Conservation (phyloP, 495 filamentous ascomycete genomes). For the Cercophora scortea region DNA sequence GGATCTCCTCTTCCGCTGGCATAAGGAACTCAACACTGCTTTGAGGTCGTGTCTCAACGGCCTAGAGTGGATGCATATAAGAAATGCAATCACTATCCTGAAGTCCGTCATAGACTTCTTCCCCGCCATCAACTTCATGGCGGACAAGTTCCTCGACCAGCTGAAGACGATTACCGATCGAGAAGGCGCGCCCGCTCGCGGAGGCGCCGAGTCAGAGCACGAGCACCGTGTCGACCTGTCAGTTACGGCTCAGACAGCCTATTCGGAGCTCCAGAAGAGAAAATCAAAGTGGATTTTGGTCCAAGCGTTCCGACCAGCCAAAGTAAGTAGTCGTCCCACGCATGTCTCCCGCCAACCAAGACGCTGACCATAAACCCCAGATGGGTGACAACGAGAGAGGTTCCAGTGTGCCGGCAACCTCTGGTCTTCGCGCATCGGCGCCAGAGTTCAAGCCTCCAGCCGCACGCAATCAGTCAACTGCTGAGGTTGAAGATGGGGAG, state of each 20-base stretch:
- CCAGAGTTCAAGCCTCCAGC: slow-evolving; percentile 36
- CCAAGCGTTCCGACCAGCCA: slow-evolving; percentile 59
- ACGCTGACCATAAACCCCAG: slow-evolving; percentile 21
- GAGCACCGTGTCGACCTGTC: slow-evolving; percentile 73
- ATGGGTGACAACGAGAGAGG: slow-evolving; percentile 30
- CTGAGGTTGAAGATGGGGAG: slow-evolving; percentile 73
- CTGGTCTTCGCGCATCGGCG: slow-evolving; percentile 33
- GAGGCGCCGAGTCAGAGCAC: slow-evolving; percentile 58
- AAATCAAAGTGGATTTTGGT: slow-evolving; percentile 79
- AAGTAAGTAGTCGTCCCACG: slow-evolving; percentile 29
- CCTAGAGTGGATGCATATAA: slow-evolving; percentile 94
- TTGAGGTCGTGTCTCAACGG: slow-evolving; percentile 70
- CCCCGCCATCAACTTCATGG: slow-evolving; percentile 85
- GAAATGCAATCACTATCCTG: slow-evolving; percentile 88
- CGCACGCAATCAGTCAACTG: slow-evolving; percentile 25
- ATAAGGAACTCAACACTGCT: slow-evolving; percentile 65
- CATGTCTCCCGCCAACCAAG: background rate
- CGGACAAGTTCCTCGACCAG: slow-evolving; percentile 56
- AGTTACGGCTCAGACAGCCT: slow-evolving; percentile 75
- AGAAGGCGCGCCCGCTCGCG: slow-evolving; percentile 46
- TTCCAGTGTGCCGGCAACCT: slow-evolving; percentile 15
- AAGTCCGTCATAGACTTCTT: slow-evolving; percentile 72
- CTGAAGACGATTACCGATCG: slow-evolving; percentile 68
- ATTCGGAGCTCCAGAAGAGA: slow-evolving; percentile 71
- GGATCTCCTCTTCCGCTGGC: slow-evolving; percentile 81